These are phyloP conservation scores for Porphyrellus sp. DNA, from an alignment of 1,284 basidiomycete genomes.

Conservation along the genomic window DNA sequence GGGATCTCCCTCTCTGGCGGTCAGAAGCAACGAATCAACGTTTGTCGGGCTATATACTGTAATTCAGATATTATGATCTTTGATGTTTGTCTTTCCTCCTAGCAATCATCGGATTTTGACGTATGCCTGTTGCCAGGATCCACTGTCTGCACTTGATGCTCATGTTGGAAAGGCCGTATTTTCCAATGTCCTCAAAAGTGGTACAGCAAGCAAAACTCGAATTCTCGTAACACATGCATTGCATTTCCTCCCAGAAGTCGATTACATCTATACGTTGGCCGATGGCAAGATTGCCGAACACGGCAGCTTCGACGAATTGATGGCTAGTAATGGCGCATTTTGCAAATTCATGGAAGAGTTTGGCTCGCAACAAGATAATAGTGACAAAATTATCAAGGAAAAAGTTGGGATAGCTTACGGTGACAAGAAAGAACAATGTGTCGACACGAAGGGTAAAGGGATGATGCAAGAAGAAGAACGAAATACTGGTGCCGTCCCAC, in stretches of 20 bases:
- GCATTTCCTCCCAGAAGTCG: conserved; percentile 76
- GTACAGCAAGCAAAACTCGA: conserved; percentile 65
- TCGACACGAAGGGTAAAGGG: conserved; percentile 12
- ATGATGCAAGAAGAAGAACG: conserved; percentile 53
- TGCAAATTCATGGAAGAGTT: conserved; percentile 68
- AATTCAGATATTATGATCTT: conserved; percentile 84
- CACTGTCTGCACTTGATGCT: conserved; percentile 76
- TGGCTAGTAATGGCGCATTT: conserved; percentile 66
- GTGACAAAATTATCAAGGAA: conserved; percentile 28
- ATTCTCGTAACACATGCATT: conserved; percentile 83
- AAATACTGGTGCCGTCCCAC: conserved; percentile 50
- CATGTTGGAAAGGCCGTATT: conserved; percentile 88
- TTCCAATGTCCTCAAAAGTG: conserved; percentile 70
- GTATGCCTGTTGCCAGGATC: conserved; percentile 46
- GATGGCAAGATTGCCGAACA: conserved; percentile 75
- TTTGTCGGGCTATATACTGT: conserved; percentile 84
- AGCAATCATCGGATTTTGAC: not conserved
- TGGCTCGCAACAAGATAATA: conserved; percentile 47
- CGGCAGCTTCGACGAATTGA: conserved; percentile 72
- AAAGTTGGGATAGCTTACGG: conserved; percentile 26
- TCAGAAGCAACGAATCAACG: conserved; percentile 74
- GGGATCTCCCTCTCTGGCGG: conserved; percentile 84
- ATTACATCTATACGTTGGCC: conserved; percentile 68
- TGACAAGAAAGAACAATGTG: conserved; percentile 29
- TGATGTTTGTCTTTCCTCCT: conserved; percentile 44